Base-by-base conservation (phyloP, 2,329 filamentous ascomycete species). In the Lasiodiplodia citricola region DNA sequence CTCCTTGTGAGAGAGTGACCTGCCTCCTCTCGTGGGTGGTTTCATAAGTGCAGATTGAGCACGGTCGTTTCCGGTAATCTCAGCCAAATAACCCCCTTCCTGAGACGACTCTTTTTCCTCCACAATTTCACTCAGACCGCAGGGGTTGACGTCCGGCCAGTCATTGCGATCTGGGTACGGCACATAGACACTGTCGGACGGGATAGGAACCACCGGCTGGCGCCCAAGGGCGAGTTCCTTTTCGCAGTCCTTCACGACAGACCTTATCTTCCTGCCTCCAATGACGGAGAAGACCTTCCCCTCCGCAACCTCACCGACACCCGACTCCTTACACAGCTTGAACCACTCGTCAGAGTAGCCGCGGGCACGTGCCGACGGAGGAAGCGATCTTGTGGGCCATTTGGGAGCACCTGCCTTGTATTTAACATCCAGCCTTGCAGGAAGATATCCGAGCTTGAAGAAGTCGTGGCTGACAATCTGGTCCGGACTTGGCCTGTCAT, bases 401-500 rank as follows among this genome's bases (percentile, higher is more conserved):
- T 78, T 79, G 3, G 85, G 85, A 25, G 82, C 77, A 57, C 79
- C 79, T 25, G 79, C 81, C 54, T 82, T 80, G 68, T 83, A 85
- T 7, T 75, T 76, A 7, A 77, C 77, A 18, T 84, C 83, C 38
- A 87, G 81, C 23, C 80, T 77, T 11, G 81, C 72, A 2, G 92
- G 93, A 78, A 95, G 88, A 78, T 90, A 93, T 16, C 92, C 92
- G 37, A 90, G 86, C 65, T 87, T 88, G 83, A 96, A 96, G 79
- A 95, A 96, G 6, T 88, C 84, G 75, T 96, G 92, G 72, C 92
- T 88, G 51, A 95, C 90, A 74, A 96, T 94, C 58, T 85, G 84
- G 75, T 96, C 93, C 1, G 92, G 91, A 64, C 90, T 88, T 1
- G 92, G 92, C 70, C 92, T 87, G 74, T 87, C 84, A 74, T 94